Conservation (phyloP, 2,329 filamentous ascomycete genomes). For the Chrysosporium queenslandicum region DNA sequence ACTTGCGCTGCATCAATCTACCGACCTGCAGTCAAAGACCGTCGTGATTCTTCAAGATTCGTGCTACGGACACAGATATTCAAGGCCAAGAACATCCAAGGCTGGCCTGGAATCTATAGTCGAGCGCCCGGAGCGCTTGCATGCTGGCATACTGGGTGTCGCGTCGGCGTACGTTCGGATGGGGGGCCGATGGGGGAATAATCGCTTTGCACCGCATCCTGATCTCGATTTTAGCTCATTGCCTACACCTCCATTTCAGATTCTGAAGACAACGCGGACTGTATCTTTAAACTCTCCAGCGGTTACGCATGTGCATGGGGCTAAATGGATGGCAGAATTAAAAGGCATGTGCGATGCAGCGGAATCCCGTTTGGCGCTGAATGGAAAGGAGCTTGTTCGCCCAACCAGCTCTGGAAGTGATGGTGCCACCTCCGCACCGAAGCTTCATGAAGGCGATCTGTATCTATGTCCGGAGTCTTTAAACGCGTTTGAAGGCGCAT, state of each 20-base stretch:
- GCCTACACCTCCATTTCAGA: conserved; percentile 64
- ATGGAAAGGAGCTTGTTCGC: conserved; percentile 66
- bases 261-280: conserved; percentile 65
- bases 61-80: conserved; percentile 89
- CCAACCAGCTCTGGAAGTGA: conserved; percentile 37
- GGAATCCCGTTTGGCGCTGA: conserved; percentile 63
- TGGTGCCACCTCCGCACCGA: conserved; percentile 35
- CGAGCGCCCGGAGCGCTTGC: conserved; percentile 83
- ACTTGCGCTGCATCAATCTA: conserved; percentile 50
- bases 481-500: conserved; percentile 75
- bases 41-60: conserved; percentile 83
- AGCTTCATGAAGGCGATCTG: conserved; percentile 78
- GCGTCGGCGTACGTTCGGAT: conserved; percentile 84
- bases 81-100: conserved; percentile 67
- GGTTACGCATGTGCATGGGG: conserved; percentile 84
- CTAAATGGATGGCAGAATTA: conserved; percentile 87
- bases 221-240: conserved; percentile 46
- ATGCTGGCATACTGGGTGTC: conserved; percentile 71
- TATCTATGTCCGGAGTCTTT: conserved; percentile 83
- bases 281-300: conserved; percentile 62
- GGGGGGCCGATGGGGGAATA: conserved; percentile 66
- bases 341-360: conserved; percentile 74
- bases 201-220: conserved; percentile 57
- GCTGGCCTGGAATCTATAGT: conserved; percentile 69
- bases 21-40: conserved; percentile 46